Conservation (phyloP, 768 basidiomycete species). For the Suillus cothurnatus region DNA sequence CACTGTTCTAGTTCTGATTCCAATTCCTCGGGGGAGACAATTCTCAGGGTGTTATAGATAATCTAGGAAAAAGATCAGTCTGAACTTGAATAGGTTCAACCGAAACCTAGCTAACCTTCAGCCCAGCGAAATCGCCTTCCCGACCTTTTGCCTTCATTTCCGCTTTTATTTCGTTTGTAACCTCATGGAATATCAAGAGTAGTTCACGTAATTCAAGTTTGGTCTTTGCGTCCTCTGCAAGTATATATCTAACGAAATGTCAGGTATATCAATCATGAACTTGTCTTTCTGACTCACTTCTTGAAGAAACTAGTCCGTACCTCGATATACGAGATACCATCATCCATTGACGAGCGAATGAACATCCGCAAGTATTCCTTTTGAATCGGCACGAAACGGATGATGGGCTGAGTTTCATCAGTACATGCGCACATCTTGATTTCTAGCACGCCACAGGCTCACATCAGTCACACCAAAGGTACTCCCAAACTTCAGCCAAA, state of each 20-base stretch:
- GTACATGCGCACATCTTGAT: slow-evolving; percentile 23
- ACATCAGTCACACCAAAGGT: slow-evolving; percentile 22
- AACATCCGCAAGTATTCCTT: slow-evolving; percentile 29
- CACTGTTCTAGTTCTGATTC: slow-evolving; percentile 46
- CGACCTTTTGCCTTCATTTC: slow-evolving; percentile 38
- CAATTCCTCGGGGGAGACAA: slow-evolving; percentile 39
- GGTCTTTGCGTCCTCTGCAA: slow-evolving; percentile 38
- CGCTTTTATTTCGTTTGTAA: slow-evolving; percentile 37
- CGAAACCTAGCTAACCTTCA: slow-evolving; percentile 32
- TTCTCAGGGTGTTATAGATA: slow-evolving; percentile 44
- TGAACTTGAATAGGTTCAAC: background rate
- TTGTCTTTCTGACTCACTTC: slow-evolving; percentile 29
- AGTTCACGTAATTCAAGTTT: slow-evolving; percentile 40
- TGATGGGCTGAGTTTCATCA: slow-evolving; percentile 32
- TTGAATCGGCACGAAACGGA: slow-evolving; percentile 26
- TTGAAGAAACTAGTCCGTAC: slow-evolving; percentile 41
- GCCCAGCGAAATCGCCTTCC: slow-evolving; percentile 44
- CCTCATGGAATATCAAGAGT: slow-evolving; percentile 35
- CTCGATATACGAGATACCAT: slow-evolving; percentile 50
- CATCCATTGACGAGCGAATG: slow-evolving; percentile 41
- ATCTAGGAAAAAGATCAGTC: slow-evolving; percentile 28
- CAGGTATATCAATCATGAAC: background rate
- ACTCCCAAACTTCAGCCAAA: slow-evolving; percentile 25
- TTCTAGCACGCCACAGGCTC: slow-evolving; percentile 23
- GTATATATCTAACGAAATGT: slow-evolving; percentile 38